phyloP scores from a whole-genome alignment of 768 basidiomycete genomes.

The Pisolithus marmoratus region DNA sequence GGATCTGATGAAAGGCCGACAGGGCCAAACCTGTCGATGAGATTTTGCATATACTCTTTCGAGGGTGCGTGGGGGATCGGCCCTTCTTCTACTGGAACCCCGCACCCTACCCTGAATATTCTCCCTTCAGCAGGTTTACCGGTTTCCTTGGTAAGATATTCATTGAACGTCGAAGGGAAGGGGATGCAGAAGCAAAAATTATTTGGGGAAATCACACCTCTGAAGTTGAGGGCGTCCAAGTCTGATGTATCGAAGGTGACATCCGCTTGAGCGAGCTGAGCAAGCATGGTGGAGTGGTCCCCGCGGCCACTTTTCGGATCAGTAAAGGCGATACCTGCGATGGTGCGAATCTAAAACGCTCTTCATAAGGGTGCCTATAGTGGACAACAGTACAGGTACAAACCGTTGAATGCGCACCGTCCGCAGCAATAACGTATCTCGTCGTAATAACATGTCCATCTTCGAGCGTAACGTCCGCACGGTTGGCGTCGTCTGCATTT shows the following conservation, averaged over 20 bases:
- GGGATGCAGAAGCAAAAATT: conserved; percentile 33
- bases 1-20: conserved; percentile 28
- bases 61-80: conserved; percentile 33
- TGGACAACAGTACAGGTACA: conserved; percentile 6
- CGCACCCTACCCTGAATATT: conserved; percentile 37
- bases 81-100: conserved; percentile 31
- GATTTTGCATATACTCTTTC: conserved; percentile 38
- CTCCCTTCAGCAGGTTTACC: conserved; percentile 4
- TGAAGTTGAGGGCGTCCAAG: conserved; percentile 4
- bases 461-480: conserved; percentile 41
- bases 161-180: conserved; percentile 28
- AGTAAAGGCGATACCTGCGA: conserved; percentile 36
- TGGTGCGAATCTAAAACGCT: conserved; percentile 35
- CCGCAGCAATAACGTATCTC: conserved; percentile 46
- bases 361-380: neutral
- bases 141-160: conserved; percentile 7
- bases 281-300: conserved; percentile 23
- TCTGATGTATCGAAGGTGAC: conserved; percentile 27
- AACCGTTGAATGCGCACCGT: conserved; percentile 44
- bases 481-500: conserved; percentile 19
- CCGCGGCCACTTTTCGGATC: conserved; percentile 34
- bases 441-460: conserved; percentile 38
- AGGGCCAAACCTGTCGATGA: conserved; percentile 39
- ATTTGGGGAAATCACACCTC: conserved; percentile 21
- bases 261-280: conserved; percentile 44